A percentile compares a stretch with the other conserved stretches of the same genome.
These are phyloP conservation scores for Pythium sp. DNA, from an alignment of 352 stramenopile species.

Conservation along the genomic window DNA sequence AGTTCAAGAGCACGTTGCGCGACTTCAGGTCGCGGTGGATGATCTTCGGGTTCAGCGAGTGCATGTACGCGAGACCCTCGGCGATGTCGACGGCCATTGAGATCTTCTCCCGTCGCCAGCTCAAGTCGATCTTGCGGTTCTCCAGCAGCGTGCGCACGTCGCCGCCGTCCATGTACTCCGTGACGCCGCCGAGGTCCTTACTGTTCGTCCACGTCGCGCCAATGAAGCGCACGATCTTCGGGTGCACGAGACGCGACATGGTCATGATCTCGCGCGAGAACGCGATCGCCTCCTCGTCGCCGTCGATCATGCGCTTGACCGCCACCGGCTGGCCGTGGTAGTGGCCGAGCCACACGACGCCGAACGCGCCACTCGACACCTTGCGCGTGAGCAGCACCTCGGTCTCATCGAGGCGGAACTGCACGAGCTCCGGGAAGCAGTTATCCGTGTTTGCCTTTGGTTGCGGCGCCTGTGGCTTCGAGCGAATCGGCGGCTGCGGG, in stretches of 20 bases:
- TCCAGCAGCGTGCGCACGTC: constrained; percentile 83
- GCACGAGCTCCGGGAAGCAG: constrained; percentile 67
- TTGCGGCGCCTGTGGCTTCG: not conserved
- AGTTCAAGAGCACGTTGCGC: constrained; percentile 77
- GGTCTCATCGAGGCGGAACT: constrained; percentile 78
- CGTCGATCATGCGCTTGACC: constrained; percentile 87
- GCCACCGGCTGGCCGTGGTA: constrained; percentile 84
- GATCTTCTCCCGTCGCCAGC: constrained; percentile 82
- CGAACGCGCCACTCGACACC: constrained; percentile 78
- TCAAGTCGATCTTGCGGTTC: constrained; percentile 77
- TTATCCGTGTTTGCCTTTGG: constrained; percentile 40
- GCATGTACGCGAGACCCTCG: constrained; percentile 80
- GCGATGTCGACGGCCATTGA: constrained; percentile 82
- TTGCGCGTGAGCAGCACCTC: constrained; percentile 82
- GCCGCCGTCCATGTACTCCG: constrained; percentile 86
- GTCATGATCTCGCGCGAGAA: constrained; percentile 83
- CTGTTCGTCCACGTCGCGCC: constrained; percentile 80
- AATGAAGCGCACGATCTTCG: constrained; percentile 86
- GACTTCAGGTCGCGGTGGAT: constrained; percentile 87
- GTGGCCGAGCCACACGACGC: constrained; percentile 83
- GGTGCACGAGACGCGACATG: constrained; percentile 77
- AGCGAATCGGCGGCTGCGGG: constrained; percentile 9
- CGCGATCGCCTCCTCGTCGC: constrained; percentile 65
- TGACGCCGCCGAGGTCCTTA: constrained; percentile 74
- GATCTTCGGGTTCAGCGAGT: constrained; percentile 78